Evolutionary conservation across 2,329 filamentous ascomycete species (phyloP), one percentile per base, ranked within the genome.

Genomic region (Fusarium praegraminearum): DNA sequence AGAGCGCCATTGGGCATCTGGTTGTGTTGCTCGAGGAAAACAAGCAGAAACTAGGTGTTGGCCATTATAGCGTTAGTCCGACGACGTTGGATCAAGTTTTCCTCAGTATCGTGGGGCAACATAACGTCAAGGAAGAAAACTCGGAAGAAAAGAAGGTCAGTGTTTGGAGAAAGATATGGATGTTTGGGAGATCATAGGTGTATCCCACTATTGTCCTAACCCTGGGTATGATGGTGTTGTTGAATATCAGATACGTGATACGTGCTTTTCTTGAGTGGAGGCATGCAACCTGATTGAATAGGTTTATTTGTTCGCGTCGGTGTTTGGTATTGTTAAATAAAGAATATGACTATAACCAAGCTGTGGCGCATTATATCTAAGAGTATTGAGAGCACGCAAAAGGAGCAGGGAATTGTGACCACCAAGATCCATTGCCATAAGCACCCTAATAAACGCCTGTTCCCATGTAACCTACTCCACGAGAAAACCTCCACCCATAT

Each of bases 1-100:
- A 81, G 44, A 85, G 83, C 62, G 87, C 89, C 15, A 89, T 95
- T 24, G 90, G 91, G 1, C 83, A 85, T 8, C 81, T 97, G 7
- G 93, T 96, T 65, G 87, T 90, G 16, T 75, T 90, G 41, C 82
- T 97, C 2, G 94, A 98, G 79, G 87, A 89, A 71, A 84, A 90
- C 66, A 92, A 90, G 74, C 82, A 88, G 22, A 79, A 80, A 7
- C 79, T 97, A 30, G 92, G 92, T 0, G 86, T 97, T 49, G 91
- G 93, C 77, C 93, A 97, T 78, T 98, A 95, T 79, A 93, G 91
- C 51, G 93, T 97, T 69, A 92, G 89, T 61, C 93, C 93, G 26
- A 96, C 93, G 20, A 97, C 93, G 18, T 81, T 98, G 43, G 94
- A 98, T 76, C 93, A 97, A 79, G 94, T 98, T 0, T 98, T 98